Evolutionary conservation across 2,329 filamentous ascomycete species (phyloP).

Genomic region (Diplodia mutila): DNA sequence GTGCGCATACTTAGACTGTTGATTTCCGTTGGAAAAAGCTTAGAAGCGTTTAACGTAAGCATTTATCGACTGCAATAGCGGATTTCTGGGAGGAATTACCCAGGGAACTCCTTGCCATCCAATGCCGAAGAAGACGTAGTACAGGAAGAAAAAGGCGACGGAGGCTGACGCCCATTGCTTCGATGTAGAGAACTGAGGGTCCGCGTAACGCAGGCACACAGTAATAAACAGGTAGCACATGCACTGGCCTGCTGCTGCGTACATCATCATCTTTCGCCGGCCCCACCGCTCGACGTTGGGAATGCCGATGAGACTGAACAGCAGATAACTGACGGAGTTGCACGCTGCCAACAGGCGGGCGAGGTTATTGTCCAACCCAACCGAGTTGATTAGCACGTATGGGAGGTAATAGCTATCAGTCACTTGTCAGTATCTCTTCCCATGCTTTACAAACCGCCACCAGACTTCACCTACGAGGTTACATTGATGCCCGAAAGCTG

Average conservation of each 20-base stretch:
- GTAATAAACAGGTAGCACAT: slow-evolving; percentile 59
- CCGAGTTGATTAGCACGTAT: slow-evolving; percentile 62
- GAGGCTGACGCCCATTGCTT: slow-evolving; percentile 45
- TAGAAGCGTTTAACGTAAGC: no score
- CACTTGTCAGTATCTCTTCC: no score
- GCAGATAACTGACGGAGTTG: slow-evolving; percentile 55
- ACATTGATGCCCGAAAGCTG: slow-evolving; percentile 49
- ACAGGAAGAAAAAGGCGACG: slow-evolving; percentile 58
- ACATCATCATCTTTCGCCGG: slow-evolving; percentile 63
- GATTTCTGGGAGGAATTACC: slow-evolving; percentile 21
- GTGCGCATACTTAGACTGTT: slow-evolving; percentile 55
- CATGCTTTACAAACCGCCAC: no score
- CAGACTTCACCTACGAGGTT: slow-evolving; percentile 29
- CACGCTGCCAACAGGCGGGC: slow-evolving; percentile 61
- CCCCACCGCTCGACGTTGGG: slow-evolving; percentile 57
- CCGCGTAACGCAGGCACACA: slow-evolving; percentile 51
- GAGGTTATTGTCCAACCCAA: slow-evolving; percentile 57
- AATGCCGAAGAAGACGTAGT: slow-evolving; percentile 59
- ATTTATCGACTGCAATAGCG: no score
- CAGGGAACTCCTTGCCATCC: slow-evolving; percentile 55
- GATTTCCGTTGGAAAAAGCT: slow-evolving; percentile 54
- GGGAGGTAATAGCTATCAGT: slow-evolving; percentile 55
- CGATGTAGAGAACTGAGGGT: slow-evolving; percentile 30
- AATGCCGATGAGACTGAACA: slow-evolving; percentile 53
- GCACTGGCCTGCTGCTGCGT: slow-evolving; percentile 56